Conservation (phyloP, 768 basidiomycete species). For the Nidularia pulvinata region DNA sequence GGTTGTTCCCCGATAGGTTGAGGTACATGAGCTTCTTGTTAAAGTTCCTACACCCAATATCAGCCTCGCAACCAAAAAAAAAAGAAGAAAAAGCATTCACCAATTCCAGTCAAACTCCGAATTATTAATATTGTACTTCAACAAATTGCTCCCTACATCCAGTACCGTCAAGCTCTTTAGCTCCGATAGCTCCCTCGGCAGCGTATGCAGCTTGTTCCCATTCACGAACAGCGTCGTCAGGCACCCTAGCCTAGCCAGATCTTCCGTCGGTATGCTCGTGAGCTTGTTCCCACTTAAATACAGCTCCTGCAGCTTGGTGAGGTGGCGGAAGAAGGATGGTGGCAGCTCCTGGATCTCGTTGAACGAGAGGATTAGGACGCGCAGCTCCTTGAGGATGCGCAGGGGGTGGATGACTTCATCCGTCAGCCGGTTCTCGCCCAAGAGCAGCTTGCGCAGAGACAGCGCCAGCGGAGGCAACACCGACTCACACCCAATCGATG, state of each 20-base stretch:
- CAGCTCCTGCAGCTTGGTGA: constrained; percentile 75
- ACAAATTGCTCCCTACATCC: constrained; percentile 90
- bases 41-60: constrained; percentile 76
- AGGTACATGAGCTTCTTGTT: constrained; percentile 93
- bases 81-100: constrained; percentile 39
- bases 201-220: constrained; percentile 89
- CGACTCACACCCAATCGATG: constrained; percentile 8
- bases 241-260: constrained; percentile 68
- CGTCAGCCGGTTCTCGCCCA: constrained; percentile 87
- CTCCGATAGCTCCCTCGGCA: constrained; percentile 89
- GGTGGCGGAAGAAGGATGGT: constrained; percentile 67
- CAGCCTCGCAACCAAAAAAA: neutral
- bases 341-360: constrained; percentile 94
- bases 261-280: constrained; percentile 87
- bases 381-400: constrained; percentile 73
- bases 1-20: constrained; percentile 96
- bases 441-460: constrained; percentile 75
- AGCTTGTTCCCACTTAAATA: constrained; percentile 97
- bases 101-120: constrained; percentile 99
- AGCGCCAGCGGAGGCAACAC: constrained; percentile 45
- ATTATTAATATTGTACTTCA: constrained; percentile 98
- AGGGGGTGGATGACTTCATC: constrained; percentile 82
- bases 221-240: constrained; percentile 85
- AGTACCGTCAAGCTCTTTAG: constrained; percentile 76
- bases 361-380: constrained; percentile 89